Conservation (phyloP, 2,329 filamentous ascomycete genomes). For the Capronia americana region DNA sequence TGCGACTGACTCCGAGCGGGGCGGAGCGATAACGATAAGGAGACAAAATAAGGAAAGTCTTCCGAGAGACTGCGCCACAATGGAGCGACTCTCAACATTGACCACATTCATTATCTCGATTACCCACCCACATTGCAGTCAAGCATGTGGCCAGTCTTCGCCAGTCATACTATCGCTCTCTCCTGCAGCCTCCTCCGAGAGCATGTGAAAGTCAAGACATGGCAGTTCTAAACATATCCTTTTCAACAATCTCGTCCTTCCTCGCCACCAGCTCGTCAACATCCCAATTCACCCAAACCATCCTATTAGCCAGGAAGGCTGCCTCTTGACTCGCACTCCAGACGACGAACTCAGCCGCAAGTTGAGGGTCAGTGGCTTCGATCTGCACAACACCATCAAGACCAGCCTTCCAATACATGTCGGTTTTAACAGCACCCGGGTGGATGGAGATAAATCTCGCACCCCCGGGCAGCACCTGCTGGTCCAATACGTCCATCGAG, state of each 20-base stretch:
- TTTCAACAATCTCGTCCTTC: conserved; percentile 12
- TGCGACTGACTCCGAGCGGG: background rate
- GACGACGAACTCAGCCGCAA: conserved; percentile 13
- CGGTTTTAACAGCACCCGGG: conserved; percentile 10
- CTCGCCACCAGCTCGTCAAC: conserved; percentile 6
- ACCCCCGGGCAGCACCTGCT: background rate
- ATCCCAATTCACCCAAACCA: conserved; percentile 17
- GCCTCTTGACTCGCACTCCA: conserved; percentile 9
- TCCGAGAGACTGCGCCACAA: conserved; percentile 1
- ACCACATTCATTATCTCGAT: background rate
- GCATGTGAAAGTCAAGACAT: conserved; percentile 9
- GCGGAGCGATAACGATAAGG: conserved; percentile 12
- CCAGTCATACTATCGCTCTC: background rate
- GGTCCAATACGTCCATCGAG: background rate
- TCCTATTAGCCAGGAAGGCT: conserved; percentile 10
- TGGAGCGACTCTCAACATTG: background rate
- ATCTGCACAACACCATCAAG: background rate
- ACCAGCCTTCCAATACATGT: conserved; percentile 10
- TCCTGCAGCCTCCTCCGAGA: background rate
- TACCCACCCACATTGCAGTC: background rate
- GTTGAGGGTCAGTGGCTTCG: background rate
- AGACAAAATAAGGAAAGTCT: background rate
- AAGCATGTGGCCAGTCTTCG: background rate
- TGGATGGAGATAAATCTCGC: conserved; percentile 11
- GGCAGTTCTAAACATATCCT: conserved; percentile 9